Conservation (phyloP, 1,284 basidiomycete species). For the Puccinia horiana region DNA sequence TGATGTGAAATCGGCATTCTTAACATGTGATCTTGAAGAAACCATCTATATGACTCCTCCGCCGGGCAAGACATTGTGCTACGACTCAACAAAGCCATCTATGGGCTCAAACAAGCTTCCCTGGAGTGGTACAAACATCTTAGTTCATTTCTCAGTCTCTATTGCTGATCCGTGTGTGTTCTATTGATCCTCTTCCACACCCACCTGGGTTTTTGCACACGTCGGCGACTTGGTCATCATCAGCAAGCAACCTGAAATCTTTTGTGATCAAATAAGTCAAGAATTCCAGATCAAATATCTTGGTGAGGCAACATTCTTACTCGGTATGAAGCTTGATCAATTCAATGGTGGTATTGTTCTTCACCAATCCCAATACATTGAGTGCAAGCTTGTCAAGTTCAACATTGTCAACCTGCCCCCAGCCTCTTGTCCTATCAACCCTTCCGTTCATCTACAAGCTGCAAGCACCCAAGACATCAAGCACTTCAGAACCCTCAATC, state of each 20-base stretch:
- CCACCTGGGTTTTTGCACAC: neutral
- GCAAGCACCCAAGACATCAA: neutral
- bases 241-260: neutral
- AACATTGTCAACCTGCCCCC: neutral
- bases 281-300: constrained; percentile 2
- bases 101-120: constrained; percentile 8
- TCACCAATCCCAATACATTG: neutral
- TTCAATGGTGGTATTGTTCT: neutral
- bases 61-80: neutral
- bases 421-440: neutral
- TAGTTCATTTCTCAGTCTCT: neutral
- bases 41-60: neutral
- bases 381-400: neutral
- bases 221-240: constrained; percentile 1
- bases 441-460: neutral
- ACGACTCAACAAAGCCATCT: neutral
- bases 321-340: neutral
- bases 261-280: neutral
- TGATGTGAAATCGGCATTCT: constrained; percentile 35
- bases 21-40: neutral
- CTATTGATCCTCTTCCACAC: neutral
- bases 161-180: constrained; percentile 8
- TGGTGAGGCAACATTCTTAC: neutral
- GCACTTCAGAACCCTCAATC: neutral
- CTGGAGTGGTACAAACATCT: neutral